Conservation (phyloP, 148 eudicot species). For the Vaccinium vitisidaea region DNA sequence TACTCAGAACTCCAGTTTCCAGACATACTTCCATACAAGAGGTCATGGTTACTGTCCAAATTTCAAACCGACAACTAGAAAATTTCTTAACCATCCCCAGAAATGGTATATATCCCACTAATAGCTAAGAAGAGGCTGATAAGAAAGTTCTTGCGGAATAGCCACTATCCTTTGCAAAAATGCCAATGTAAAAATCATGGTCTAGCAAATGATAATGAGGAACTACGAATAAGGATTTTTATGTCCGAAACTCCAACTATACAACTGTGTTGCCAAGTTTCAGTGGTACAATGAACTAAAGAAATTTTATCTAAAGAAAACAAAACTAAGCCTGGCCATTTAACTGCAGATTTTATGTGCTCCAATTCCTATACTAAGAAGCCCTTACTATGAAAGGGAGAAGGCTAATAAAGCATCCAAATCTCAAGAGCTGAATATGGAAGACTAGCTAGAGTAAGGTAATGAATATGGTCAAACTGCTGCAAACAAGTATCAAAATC, state of each 20-base stretch:
- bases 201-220: not conserved
- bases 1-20: not conserved
- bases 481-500: constrained; percentile 54
- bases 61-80: not conserved
- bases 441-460: constrained; percentile 37
- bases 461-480: constrained; percentile 59
- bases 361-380: not conserved
- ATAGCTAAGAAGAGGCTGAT: not conserved
- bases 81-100: not conserved
- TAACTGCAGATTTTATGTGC: not conserved
- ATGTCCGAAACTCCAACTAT: constrained; percentile 4
- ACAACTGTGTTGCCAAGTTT: not conserved
- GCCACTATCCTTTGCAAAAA: not conserved
- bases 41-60: not conserved
- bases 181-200: not conserved
- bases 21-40: not conserved
- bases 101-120: not conserved
- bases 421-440: not conserved
- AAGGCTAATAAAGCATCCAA: not conserved
- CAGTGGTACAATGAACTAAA: not conserved
- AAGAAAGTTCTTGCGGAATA: not conserved
- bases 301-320: not conserved
- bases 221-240: not conserved
- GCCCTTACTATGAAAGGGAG: not conserved
- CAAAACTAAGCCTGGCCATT: not conserved